Evolutionary conservation across 495 filamentous ascomycete genomes (phyloP).

Genomic region (Platismatia glauca): DNA sequence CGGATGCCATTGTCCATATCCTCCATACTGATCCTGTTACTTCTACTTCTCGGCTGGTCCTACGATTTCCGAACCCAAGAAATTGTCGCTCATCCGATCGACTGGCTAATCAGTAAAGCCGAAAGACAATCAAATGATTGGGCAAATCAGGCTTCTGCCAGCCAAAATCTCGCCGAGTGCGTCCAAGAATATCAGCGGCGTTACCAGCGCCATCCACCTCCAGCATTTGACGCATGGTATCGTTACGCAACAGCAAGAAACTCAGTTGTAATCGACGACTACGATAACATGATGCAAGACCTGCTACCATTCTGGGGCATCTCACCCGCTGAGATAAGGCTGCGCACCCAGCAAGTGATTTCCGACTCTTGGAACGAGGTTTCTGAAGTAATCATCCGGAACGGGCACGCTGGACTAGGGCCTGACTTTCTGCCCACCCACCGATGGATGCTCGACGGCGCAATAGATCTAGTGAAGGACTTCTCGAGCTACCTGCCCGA

Average conservation of each 20-base stretch:
- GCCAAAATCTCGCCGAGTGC: conserved; percentile 33
- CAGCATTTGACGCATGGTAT: conserved; percentile 64
- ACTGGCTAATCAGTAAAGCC: conserved; percentile 38
- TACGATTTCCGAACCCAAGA: conserved; percentile 3
- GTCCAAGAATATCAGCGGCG: conserved; percentile 36
- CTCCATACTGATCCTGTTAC: conserved; percentile 3
- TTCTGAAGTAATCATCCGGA: conserved; percentile 39
- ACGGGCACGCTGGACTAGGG: conserved; percentile 37
- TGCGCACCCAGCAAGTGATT: conserved; percentile 35
- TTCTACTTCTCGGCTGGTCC: conserved; percentile 11
- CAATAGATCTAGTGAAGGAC: conserved; percentile 54
- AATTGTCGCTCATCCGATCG: conserved; percentile 36
- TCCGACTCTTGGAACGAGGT: conserved; percentile 44
- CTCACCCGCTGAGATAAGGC: conserved; percentile 49
- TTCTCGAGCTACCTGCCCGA: conserved; percentile 66
- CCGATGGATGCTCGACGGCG: conserved; percentile 50
- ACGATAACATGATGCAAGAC: conserved; percentile 61
- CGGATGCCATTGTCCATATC: conserved; percentile 8
- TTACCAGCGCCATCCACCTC: conserved; percentile 43
- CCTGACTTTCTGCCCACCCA: conserved; percentile 41
- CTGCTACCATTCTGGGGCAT: conserved; percentile 68
- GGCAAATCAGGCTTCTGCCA: conserved; percentile 30
- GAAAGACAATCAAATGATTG: conserved; percentile 32
- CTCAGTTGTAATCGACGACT: conserved; percentile 65
- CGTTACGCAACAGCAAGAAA: conserved; percentile 54